These are phyloP conservation scores for Perkinsus olseni DNA, from an alignment of 169 alveolate species.

Conservation along the genomic window DNA sequence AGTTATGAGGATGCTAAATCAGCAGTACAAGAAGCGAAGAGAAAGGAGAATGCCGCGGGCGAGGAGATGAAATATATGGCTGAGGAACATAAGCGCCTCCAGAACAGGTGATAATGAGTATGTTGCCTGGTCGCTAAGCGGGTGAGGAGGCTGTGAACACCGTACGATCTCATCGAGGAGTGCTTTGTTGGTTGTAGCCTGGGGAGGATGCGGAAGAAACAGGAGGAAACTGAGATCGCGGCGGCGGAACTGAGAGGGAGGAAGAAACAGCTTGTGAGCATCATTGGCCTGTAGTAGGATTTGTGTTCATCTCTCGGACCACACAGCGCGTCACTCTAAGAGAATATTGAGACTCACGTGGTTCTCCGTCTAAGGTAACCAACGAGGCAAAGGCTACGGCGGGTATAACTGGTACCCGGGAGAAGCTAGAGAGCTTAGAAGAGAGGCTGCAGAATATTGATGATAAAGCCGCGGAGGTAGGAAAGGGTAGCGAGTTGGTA, in stretches of 20 bases:
- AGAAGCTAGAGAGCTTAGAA: not conserved
- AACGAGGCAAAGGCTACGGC: not conserved
- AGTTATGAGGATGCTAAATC: not conserved
- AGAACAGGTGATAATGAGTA: not conserved
- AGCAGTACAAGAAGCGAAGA: not conserved
- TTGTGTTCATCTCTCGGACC: too few relatives aligned
- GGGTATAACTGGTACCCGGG: not conserved
- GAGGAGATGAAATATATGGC: not conserved
- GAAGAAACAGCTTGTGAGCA: not conserved
- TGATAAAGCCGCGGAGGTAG: not conserved
- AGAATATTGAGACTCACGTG: not conserved
- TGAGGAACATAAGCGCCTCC: not conserved
- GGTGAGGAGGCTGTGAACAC: too few relatives aligned
- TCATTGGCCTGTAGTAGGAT: too few relatives aligned
- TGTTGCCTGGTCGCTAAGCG: too few relatives aligned
- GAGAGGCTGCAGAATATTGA: not conserved
- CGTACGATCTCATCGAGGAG: not conserved
- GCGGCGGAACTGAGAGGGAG: not conserved
- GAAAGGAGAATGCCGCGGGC: not conserved
- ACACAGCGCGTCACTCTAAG: too few relatives aligned
- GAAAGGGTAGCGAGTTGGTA: not conserved
- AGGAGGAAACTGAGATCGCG: not conserved
- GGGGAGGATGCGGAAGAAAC: not conserved
- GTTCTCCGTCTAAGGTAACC: not conserved
- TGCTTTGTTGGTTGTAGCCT: not conserved